Evolutionary conservation across 306 rosid genomes (phyloP).

Genomic region (Cyamopsis tetragonoloba): DNA sequence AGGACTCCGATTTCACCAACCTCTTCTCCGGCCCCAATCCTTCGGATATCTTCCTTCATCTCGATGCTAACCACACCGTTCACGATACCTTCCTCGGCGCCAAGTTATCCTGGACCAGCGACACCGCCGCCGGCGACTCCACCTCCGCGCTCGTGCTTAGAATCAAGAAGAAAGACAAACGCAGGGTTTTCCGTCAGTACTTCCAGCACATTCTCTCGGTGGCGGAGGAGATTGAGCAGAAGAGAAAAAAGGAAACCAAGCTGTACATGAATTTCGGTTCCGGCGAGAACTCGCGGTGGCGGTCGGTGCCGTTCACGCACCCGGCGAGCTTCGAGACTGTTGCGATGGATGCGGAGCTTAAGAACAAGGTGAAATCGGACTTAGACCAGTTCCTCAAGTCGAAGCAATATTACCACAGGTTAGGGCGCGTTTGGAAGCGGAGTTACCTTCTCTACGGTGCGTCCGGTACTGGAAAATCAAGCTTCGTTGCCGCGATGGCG

Average conservation of each 20-base stretch:
- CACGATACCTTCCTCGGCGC: slow-evolving; percentile 77
- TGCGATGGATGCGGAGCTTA: slow-evolving; percentile 66
- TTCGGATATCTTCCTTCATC: slow-evolving; percentile 63
- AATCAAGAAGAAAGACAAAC: slow-evolving; percentile 63
- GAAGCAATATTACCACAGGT: slow-evolving; percentile 70
- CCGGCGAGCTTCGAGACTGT: slow-evolving; percentile 84
- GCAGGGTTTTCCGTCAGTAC: slow-evolving; percentile 76
- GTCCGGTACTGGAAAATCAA: slow-evolving; percentile 80
- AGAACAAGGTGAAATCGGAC: slow-evolving; percentile 66
- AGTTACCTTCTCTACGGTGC: slow-evolving; percentile 80
- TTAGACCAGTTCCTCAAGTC: slow-evolving; percentile 78
- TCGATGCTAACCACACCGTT: slow-evolving; percentile 47
- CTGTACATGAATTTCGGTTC: slow-evolving; percentile 42
- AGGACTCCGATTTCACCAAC: slow-evolving; percentile 75
- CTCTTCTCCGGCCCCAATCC: slow-evolving; percentile 74
- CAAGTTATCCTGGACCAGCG: slow-evolving; percentile 55
- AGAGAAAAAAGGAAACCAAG: slow-evolving; percentile 50
- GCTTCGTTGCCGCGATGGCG: slow-evolving; percentile 91
- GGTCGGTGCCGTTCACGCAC: slow-evolving; percentile 60
- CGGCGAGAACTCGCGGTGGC: slow-evolving; percentile 51
- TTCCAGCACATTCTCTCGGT: slow-evolving; percentile 75
- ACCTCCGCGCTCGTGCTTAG: slow-evolving; percentile 43
- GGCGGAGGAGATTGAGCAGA: slow-evolving; percentile 62
- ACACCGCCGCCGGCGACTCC: slow-evolving; percentile 17
- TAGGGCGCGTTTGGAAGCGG: slow-evolving; percentile 96